phyloP scores from a whole-genome alignment of 495 filamentous ascomycete species.

The Annulohypoxylon maeteangense region DNA sequence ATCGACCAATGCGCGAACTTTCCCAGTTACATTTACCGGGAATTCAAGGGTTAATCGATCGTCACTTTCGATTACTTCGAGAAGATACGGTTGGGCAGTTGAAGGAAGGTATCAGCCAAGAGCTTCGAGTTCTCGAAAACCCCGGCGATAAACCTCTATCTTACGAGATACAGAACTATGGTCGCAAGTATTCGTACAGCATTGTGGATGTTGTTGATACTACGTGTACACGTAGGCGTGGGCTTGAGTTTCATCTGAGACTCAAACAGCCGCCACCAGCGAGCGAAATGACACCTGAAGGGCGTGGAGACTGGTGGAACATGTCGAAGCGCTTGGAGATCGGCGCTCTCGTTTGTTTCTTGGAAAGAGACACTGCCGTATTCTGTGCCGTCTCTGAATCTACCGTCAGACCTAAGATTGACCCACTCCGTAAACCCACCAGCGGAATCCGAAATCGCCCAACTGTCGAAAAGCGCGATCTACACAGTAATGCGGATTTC shows the following conservation, averaged over 20 bases:
- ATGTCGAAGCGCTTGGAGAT: constrained; percentile 62
- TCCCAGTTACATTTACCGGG: constrained; percentile 65
- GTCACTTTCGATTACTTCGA: constrained; percentile 73
- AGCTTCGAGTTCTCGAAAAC: constrained; percentile 45
- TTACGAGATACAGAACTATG: constrained; percentile 25
- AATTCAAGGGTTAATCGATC: constrained; percentile 69
- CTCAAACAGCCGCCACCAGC: constrained; percentile 64
- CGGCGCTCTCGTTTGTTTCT: constrained; percentile 68
- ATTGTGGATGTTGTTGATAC: constrained; percentile 49
- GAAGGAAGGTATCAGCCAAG: constrained; percentile 62
- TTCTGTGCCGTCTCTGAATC: constrained; percentile 65
- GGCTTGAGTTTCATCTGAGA: constrained; percentile 61
- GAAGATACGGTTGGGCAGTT: constrained; percentile 72
- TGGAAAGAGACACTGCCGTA: constrained; percentile 55
- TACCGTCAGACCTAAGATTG: constrained; percentile 23
- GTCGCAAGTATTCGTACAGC: constrained; percentile 52
- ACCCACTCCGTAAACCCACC: neutral
- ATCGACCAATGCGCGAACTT: constrained; percentile 65
- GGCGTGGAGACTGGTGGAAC: constrained; percentile 68
- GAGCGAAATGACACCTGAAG: constrained; percentile 24
- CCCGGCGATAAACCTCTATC: neutral
- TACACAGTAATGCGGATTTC: constrained; percentile 16
- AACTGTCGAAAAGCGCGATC: neutral
- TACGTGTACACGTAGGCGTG: constrained; percentile 57
- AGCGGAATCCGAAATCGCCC: neutral